phyloP scores from a whole-genome alignment of 345 rosid species.

The Carallia pectinifolia region DNA sequence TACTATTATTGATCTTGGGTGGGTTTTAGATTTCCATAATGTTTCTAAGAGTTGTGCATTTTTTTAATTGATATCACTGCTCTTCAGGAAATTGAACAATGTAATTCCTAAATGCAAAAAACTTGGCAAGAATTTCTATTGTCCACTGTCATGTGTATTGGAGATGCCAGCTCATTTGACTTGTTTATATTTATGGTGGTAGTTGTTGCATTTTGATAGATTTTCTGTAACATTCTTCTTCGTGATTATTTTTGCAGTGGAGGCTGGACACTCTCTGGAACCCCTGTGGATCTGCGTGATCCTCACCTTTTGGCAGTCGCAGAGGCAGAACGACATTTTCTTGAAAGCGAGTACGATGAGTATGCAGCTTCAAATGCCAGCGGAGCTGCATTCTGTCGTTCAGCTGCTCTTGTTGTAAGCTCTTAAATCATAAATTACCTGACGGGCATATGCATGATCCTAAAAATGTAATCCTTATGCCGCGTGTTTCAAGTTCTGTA shows the following conservation, averaged over 20 bases:
- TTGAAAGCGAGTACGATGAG: constrained; percentile 85
- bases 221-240: constrained; percentile 2
- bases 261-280: constrained; percentile 92
- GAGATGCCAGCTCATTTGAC: neutral
- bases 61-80: neutral
- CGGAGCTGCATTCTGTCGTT: constrained; percentile 90
- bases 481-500: neutral
- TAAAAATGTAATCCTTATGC: neutral
- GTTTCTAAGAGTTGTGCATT: neutral
- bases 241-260: constrained; percentile 48
- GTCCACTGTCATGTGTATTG: constrained; percentile 7
- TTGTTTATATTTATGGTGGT: neutral
- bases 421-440: neutral
- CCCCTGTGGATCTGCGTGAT: constrained; percentile 69
- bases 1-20: constrained; percentile 84
- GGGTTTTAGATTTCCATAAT: constrained; percentile 21
- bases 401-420: constrained; percentile 80
- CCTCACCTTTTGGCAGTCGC: constrained; percentile 85
- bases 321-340: constrained; percentile 84
- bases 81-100: neutral
- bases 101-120: neutral
- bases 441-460: neutral
- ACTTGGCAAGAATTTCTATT: neutral
- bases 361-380: constrained; percentile 73
- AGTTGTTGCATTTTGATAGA: too few species aligned